Percentiles rank a stretch among this genome's conserved stretches.
Evolutionary conservation across 2,329 filamentous ascomycete species (phyloP).

Genomic region (Phialophora macrospora): DNA sequence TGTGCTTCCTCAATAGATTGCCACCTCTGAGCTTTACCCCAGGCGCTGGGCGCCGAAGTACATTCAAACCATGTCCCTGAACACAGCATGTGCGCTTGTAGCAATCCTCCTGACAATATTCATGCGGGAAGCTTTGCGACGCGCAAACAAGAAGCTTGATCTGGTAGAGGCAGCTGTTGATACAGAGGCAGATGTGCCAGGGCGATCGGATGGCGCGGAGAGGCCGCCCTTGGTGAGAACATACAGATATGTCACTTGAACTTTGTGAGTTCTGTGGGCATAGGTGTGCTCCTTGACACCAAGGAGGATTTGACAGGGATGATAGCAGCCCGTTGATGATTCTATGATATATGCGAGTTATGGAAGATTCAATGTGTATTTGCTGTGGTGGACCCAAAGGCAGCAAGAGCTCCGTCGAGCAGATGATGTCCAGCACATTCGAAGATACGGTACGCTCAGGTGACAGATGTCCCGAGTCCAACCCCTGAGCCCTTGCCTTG

Average conservation of each 20-base stretch:
- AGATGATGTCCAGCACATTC: not conserved
- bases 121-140: slow-evolving; percentile 35
- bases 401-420: not conserved
- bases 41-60: slow-evolving; percentile 31
- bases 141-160: slow-evolving; percentile 38
- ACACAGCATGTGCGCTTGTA: slow-evolving; percentile 26
- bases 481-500: too few relatives aligned
- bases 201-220: not conserved
- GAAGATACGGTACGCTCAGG: not conserved
- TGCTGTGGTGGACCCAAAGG: too few relatives aligned
- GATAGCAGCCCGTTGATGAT: too few relatives aligned
- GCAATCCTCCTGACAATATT: slow-evolving; percentile 37
- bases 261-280: not conserved
- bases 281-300: not conserved
- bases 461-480: not conserved
- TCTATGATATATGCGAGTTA: not conserved
- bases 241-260: slow-evolving; percentile 24
- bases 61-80: slow-evolving; percentile 31
- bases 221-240: not conserved
- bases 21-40: slow-evolving; percentile 36
- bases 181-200: not conserved
- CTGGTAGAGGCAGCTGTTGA: not conserved
- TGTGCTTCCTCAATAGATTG: slow-evolving; percentile 26
- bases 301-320: too few relatives aligned
- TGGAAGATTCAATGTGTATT: not conserved